Conservation (phyloP, 805 yeast genomes). For the Saccharomycopsis fodiens region DNA sequence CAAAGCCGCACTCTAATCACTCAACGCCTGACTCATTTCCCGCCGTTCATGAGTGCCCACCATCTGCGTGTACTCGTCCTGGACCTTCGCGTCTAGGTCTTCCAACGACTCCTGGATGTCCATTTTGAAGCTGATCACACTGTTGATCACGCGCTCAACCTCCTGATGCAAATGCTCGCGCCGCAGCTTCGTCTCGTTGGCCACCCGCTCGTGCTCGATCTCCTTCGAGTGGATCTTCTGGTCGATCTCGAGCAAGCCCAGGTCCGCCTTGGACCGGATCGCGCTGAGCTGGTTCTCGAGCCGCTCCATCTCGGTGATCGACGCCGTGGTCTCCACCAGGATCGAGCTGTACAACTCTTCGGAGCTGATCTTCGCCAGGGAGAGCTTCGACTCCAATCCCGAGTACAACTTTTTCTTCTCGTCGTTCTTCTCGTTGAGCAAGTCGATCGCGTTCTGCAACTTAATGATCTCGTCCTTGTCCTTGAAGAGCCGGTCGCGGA, state of each 20-base stretch:
- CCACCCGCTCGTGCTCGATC: conserved; percentile 44
- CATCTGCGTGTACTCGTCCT: conserved; percentile 21
- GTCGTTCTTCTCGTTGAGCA: conserved; percentile 43
- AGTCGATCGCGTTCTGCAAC: conserved; percentile 52
- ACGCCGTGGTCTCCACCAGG: conserved; percentile 43
- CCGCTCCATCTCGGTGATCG: conserved; percentile 59
- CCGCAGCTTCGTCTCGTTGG: conserved; percentile 38
- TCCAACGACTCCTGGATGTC: conserved; percentile 59
- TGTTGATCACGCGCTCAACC: conserved; percentile 51
- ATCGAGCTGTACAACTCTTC: conserved; percentile 50
- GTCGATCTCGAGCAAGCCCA: conserved; percentile 41
- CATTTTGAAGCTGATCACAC: conserved; percentile 56
- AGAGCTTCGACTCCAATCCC: conserved; percentile 47
- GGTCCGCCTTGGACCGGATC: conserved; percentile 40
- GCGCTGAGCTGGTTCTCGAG: conserved; percentile 50
- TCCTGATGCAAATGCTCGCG: conserved; percentile 44
- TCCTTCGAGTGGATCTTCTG: conserved; percentile 37
- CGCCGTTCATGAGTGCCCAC: no score
- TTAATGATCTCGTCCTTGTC: conserved; percentile 51
- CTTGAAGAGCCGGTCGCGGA: conserved; percentile 38
- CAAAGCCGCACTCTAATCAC: background rate
- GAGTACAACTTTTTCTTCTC: conserved; percentile 54
- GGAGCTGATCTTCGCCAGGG: conserved; percentile 42
- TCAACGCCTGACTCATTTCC: background rate
- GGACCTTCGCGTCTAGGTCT: conserved; percentile 43